Evolutionary conservation across 2,329 filamentous ascomycete genomes (phyloP).

Genomic region (Ophiostoma quercus): DNA sequence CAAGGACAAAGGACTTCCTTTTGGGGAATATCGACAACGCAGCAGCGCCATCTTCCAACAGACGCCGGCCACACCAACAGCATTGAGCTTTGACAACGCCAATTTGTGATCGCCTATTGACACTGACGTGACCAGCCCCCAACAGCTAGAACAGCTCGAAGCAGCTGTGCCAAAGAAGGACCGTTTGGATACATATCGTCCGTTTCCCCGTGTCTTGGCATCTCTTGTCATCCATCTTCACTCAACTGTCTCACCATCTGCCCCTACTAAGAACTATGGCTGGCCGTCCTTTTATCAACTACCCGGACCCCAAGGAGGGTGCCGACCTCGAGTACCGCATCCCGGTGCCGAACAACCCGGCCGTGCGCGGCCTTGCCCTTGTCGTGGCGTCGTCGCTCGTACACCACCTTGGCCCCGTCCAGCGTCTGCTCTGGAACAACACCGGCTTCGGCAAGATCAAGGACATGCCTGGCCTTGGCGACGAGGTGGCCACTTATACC

Average conservation of each 20-base stretch:
- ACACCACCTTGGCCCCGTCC: slow-evolving; percentile 54
- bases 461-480: slow-evolving; percentile 43
- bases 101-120: not conserved
- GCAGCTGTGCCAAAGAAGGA: not conserved
- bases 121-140: not conserved
- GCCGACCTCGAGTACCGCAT: slow-evolving; percentile 33
- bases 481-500: slow-evolving; percentile 42
- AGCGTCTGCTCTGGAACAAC: slow-evolving; percentile 64
- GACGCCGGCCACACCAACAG: not conserved
- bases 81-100: not conserved
- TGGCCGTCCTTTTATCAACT: slow-evolving; percentile 37
- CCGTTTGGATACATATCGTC: not conserved
- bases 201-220: not conserved
- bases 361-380: slow-evolving; percentile 61
- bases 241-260: not conserved
- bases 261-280: slow-evolving; percentile 20
- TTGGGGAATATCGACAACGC: not conserved
- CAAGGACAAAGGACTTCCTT: not conserved
- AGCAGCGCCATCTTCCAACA: not conserved
- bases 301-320: slow-evolving; percentile 40
- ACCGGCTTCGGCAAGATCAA: slow-evolving; percentile 51
- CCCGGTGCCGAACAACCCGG: slow-evolving; percentile 58
- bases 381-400: slow-evolving; percentile 49
- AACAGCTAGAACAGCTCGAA: not conserved
- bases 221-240: not conserved